phyloP scores from a whole-genome alignment of 495 filamentous ascomycete species.

The Podospora fimiseda region DNA sequence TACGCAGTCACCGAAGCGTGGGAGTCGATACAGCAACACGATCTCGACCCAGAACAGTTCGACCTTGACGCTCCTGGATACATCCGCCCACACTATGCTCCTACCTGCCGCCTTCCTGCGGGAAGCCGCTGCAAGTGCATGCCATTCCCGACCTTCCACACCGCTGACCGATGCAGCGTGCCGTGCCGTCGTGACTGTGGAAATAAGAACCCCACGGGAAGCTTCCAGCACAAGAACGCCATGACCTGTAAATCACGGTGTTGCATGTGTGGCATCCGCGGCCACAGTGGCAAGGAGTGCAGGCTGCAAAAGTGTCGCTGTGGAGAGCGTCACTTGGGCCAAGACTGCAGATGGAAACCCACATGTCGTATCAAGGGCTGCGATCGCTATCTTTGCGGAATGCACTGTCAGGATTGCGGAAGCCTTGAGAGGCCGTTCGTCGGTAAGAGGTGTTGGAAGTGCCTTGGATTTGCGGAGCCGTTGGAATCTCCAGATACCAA shows the following conservation, averaged over 20 bases:
- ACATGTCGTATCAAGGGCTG: conserved; percentile 27
- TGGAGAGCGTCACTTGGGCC: conserved; percentile 31
- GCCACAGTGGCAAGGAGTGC: conserved; percentile 32
- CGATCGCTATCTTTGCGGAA: conserved; percentile 26
- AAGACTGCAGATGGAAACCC: conserved; percentile 36
- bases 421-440: conserved; percentile 29
- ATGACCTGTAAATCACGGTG: conserved; percentile 33
- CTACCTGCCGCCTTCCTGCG: conserved; percentile 22
- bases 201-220: conserved; percentile 14
- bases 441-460: conserved; percentile 26
- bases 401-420: conserved; percentile 34
- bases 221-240: conserved; percentile 26
- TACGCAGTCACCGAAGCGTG: too few species aligned
- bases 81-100: conserved; percentile 18
- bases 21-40: background rate
- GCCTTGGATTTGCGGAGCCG: conserved; percentile 18
- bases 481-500: conserved; percentile 2
- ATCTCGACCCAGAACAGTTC: background rate
- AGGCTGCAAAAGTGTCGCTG: conserved; percentile 26
- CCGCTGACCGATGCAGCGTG: conserved; percentile 23
- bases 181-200: conserved; percentile 30
- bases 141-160: conserved; percentile 33
- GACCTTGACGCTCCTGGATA: background rate
- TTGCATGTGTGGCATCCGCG: conserved; percentile 36
- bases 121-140: conserved; percentile 34